phyloP scores from a whole-genome alignment of 345 rosid species.

The Viola odorata region DNA sequence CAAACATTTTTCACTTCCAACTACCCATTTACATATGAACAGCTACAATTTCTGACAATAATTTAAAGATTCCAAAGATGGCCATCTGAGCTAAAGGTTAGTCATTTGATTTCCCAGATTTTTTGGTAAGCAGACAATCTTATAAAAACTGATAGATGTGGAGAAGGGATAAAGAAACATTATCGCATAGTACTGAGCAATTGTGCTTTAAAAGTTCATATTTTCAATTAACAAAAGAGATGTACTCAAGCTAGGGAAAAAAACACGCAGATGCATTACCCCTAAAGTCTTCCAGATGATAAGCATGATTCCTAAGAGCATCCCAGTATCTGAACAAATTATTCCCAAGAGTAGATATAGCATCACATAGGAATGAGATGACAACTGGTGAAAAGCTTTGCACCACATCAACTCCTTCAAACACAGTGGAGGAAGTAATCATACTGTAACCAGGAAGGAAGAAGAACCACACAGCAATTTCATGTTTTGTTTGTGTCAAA shows the following conservation, averaged over 20 bases:
- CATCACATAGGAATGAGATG: constrained; percentile 75
- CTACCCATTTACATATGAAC: too few relatives aligned
- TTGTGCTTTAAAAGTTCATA: too few relatives aligned
- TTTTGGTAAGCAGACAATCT: too few relatives aligned
- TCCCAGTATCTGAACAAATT: constrained; percentile 76
- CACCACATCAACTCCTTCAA: constrained; percentile 38
- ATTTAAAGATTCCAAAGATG: too few relatives aligned
- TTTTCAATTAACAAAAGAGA: too few relatives aligned
- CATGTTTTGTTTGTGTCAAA: constrained; percentile 63
- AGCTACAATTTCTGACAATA: too few relatives aligned
- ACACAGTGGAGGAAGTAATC: constrained; percentile 30
- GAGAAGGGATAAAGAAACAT: too few relatives aligned
- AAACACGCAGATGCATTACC: constrained; percentile 22
- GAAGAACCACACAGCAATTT: constrained; percentile 69
- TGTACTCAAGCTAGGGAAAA: not conserved
- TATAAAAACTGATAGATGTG: too few relatives aligned
- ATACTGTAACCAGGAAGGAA: constrained; percentile 54
- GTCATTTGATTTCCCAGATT: too few relatives aligned
- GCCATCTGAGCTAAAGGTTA: too few relatives aligned
- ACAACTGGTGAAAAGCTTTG: constrained; percentile 54
- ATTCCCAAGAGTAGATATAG: constrained; percentile 68
- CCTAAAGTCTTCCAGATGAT: constrained; percentile 37
- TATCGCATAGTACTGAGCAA: too few relatives aligned
- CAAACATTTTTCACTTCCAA: too few relatives aligned
- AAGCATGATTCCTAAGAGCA: constrained; percentile 34